Evolutionary conservation across 805 yeast species (phyloP).

Genomic region (Starmerella potacharoeniae): DNA sequence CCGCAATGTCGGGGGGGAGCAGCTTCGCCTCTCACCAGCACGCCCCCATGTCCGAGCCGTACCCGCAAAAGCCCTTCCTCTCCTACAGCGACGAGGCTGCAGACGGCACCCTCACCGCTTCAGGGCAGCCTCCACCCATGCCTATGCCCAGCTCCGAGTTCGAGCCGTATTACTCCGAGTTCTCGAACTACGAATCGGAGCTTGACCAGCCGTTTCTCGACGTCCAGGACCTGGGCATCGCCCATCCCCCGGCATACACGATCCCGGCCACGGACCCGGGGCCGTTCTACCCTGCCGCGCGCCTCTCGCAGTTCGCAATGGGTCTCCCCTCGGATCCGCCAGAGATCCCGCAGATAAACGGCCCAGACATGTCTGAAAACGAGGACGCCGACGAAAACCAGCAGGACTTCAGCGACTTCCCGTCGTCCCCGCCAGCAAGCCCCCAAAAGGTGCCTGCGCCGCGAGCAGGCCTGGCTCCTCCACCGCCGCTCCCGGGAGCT

Average conservation of each 20-base stretch:
- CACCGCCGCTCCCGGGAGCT: background rate
- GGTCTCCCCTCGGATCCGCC: constrained; percentile 8
- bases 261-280: constrained; percentile 4
- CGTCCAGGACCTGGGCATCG: constrained; percentile 51
- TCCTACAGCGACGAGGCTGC: constrained; percentile 6
- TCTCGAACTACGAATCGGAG: constrained; percentile 37
- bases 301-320: background rate
- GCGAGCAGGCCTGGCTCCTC: background rate
- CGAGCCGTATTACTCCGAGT: constrained; percentile 36
- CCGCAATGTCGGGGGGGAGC: constrained; percentile 2
- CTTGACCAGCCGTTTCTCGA: constrained; percentile 46
- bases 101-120: background rate
- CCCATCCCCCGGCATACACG: background rate
- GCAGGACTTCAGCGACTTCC: constrained; percentile 10
- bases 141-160: constrained; percentile 48
- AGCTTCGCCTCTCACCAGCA: background rate
- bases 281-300: background rate
- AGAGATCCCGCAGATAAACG: background rate
- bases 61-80: background rate
- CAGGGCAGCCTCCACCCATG: constrained; percentile 23
- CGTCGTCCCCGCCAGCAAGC: constrained; percentile 23
- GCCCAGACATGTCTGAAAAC: background rate
- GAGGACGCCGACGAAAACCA: background rate
- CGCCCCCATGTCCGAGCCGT: background rate
- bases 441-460: constrained; percentile 8